Evolutionary conservation across 2,329 filamentous ascomycete genomes (phyloP), one percentile per base, ranked within the genome.

Genomic region (Pseudonectria foliicola): DNA sequence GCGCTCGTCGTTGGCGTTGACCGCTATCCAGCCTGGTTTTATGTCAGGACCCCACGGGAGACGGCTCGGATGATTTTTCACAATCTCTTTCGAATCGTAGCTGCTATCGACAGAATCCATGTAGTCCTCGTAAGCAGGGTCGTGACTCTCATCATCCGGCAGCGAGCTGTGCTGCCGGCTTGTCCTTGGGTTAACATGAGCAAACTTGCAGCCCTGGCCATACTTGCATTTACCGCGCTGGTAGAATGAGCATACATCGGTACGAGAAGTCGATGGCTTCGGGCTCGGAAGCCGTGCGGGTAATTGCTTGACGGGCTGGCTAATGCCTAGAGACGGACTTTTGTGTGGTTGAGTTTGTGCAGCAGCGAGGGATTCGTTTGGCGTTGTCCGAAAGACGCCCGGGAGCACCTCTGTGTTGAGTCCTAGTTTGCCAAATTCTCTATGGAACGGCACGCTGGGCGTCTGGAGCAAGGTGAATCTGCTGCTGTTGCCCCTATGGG

Each of bases 401-500:
- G 64, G 66, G 8, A 78, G 56, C 37, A 75, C 67, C 25, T 69
- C 67, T 14, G 74, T 53, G 6, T 62, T 62, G n/a, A n/a, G n/a
- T n/a, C n/a, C n/a, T n/a, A 79, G 63, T 27, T 61, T 66, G 29
- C 61, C 56, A 38, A 75, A 80, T 39, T 78, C 69, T 3, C 60
- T 55, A 42, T 73, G 69, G 41, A 75, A 72, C 3, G 59, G 58
- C 15, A 68, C 55, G n/a, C 64, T 66, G 1, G 56, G 37, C 3
- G 59, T 54, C 38, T 66, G 66, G 28, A 80, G 52, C 10, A 80
- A 67, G 1, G 75, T 79, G 39, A 80, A 67, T 33, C 67, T 66
- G 15, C 72, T 63, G 7, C 57, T 53, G 38, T 66, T 63, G 28
- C 67, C 68, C 28, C 58, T 60, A 46, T 73, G 71, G 7, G 71